phyloP scores from a whole-genome alignment of 805 yeast genomes.

The Yarrowia osloensis region DNA sequence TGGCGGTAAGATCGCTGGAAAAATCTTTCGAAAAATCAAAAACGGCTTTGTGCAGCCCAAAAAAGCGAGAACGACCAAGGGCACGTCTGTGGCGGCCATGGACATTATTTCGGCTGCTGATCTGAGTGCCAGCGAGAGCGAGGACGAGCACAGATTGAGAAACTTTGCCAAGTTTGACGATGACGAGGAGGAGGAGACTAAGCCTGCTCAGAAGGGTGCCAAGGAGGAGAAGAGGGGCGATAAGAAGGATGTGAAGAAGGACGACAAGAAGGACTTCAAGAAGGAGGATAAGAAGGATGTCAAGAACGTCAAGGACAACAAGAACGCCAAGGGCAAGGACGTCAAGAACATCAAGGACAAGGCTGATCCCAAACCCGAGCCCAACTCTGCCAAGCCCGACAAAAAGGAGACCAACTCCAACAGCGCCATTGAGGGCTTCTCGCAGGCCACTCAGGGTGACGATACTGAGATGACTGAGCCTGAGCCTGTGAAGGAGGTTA shows the following conservation, averaged over 20 bases:
- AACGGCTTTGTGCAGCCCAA: conserved; percentile 23
- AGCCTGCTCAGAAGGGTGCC: background rate
- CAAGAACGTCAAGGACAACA: background rate
- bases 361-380: background rate
- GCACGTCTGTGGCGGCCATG: background rate
- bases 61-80: background rate
- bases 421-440: background rate
- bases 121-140: conserved; percentile 1
- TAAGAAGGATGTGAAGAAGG: background rate
- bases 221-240: background rate
- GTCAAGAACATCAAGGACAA: background rate
- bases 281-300: background rate
- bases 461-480: background rate
- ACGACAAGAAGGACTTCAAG: background rate
- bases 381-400: background rate
- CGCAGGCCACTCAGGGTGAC: background rate
- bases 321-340: background rate
- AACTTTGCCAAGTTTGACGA: background rate
- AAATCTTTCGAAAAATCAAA: conserved; percentile 15
- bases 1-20: conserved; percentile 9
- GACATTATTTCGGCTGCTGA: conserved; percentile 15
- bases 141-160: background rate
- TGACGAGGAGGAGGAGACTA: background rate
- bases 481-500: background rate
- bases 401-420: background rate